Percentiles rank a stretch among this genome's conserved stretches.
Evolutionary conservation across 2,329 filamentous ascomycete species (phyloP).

Genomic region (Beauveria varroae): DNA sequence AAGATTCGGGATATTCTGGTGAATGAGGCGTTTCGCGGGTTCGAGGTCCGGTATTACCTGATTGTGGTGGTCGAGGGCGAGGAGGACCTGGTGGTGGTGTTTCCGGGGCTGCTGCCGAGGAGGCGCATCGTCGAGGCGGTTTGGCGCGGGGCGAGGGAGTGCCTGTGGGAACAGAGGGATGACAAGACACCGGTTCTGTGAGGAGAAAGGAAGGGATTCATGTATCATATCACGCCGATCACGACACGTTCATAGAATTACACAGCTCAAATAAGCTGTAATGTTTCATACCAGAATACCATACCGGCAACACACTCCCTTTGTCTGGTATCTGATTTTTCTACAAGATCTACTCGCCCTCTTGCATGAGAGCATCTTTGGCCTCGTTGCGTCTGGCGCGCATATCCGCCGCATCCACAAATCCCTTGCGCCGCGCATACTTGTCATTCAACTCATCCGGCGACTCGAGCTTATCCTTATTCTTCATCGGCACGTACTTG

Average conservation of each 20-base stretch:
- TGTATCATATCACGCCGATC: not conserved
- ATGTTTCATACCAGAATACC: not conserved
- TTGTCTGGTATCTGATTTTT: not conserved
- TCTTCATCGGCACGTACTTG: slow-evolving; percentile 47
- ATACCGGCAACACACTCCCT: not conserved
- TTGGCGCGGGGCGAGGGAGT: slow-evolving; percentile 78
- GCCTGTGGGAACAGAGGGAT: slow-evolving; percentile 56
- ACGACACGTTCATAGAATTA: not conserved
- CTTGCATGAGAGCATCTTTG: slow-evolving; percentile 23
- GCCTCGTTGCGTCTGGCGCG: slow-evolving; percentile 24
- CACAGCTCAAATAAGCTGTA: not conserved
- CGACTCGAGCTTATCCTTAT: slow-evolving; percentile 39
- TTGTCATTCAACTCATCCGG: slow-evolving; percentile 51
- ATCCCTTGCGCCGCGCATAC: slow-evolving; percentile 56
- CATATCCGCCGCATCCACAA: slow-evolving; percentile 43
- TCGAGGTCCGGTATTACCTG: slow-evolving; percentile 84
- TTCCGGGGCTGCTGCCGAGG: slow-evolving; percentile 71
- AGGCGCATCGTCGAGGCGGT: slow-evolving; percentile 74
- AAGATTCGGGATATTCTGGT: slow-evolving; percentile 91
- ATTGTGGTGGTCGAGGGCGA: slow-evolving; percentile 87
- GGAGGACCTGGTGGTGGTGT: slow-evolving; percentile 86
- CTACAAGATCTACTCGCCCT: slow-evolving; percentile 16
- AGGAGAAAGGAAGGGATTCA: not conserved
- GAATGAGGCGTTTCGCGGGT: slow-evolving; percentile 89
- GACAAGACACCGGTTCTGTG: slow-evolving; percentile 23